Evolutionary conservation across 306 rosid genomes (phyloP).

Genomic region (Malus domestica): DNA sequence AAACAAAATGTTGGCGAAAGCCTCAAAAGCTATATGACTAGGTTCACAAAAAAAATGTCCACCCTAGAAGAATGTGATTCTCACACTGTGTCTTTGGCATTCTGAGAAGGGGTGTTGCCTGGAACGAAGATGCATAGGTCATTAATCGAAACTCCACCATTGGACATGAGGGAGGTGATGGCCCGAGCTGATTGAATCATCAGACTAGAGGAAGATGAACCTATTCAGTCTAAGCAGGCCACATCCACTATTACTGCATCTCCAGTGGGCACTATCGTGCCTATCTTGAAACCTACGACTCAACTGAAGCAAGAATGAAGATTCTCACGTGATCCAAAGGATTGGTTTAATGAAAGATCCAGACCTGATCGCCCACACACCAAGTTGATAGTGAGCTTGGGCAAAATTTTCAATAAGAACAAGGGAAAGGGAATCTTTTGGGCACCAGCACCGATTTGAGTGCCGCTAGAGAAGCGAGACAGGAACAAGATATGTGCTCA

Average conservation of each 20-base stretch:
- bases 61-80: not conserved
- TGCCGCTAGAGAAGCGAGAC: not conserved
- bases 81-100: not conserved
- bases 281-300: no score
- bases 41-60: not conserved
- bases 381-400: not conserved
- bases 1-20: not conserved
- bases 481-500: no score
- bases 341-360: no score
- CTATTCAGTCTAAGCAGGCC: rapidly evolving
- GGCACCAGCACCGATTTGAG: not conserved
- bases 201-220: not conserved
- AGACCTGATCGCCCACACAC: not conserved
- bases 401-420: no score
- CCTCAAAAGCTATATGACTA: not conserved
- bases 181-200: not conserved
- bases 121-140: not conserved
- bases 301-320: no score
- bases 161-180: no score
- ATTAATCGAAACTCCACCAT: not conserved
- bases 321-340: no score
- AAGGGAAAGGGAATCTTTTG: not conserved
- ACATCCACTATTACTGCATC: rapidly evolving
- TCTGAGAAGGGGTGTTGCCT: rapidly evolving
- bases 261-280: rapidly evolving